These are phyloP conservation scores for Dictyostelium capitatum DNA, from an alignment of 78 protist genomes.

Conservation along the genomic window DNA sequence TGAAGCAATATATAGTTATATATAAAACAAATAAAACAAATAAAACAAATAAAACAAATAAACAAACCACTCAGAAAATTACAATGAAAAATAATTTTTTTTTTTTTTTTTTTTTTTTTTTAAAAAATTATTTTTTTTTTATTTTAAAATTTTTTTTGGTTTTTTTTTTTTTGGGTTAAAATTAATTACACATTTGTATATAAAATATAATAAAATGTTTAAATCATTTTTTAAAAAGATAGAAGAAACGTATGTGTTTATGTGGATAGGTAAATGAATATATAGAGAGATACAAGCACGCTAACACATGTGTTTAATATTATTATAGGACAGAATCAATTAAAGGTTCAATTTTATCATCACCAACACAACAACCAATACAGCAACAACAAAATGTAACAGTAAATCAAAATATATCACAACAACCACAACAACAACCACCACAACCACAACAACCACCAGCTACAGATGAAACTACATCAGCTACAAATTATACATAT, in stretches of 20 bases:
- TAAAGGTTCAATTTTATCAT: not conserved
- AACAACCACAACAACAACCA: constrained; percentile 3
- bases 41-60: no score
- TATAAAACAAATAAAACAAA: no score
- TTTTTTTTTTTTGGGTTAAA: no score
- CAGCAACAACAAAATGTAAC: not conserved
- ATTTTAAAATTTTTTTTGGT: not conserved
- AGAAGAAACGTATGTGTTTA: constrained; percentile 49
- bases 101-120: no score
- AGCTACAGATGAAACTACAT: not conserved
- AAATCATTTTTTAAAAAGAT: constrained; percentile 61
- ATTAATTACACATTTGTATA: not conserved
- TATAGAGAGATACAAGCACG: no score
- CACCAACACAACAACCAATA: not conserved
- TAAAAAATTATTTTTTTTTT: no score
- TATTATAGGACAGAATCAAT: constrained; percentile 44
- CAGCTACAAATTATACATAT: not conserved
- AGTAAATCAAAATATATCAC: constrained; percentile 11
- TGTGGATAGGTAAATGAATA: no score
- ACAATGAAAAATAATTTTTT: no score
- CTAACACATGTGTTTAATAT: no score
- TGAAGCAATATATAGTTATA: no score
- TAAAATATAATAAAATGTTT: constrained; percentile 32
- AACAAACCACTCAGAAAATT: no score
- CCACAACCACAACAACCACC: not conserved